Evolutionary conservation across 164 flowering plant species (phyloP), one percentile per base, ranked within the genome.

Genomic region (Echeveria elegans): DNA sequence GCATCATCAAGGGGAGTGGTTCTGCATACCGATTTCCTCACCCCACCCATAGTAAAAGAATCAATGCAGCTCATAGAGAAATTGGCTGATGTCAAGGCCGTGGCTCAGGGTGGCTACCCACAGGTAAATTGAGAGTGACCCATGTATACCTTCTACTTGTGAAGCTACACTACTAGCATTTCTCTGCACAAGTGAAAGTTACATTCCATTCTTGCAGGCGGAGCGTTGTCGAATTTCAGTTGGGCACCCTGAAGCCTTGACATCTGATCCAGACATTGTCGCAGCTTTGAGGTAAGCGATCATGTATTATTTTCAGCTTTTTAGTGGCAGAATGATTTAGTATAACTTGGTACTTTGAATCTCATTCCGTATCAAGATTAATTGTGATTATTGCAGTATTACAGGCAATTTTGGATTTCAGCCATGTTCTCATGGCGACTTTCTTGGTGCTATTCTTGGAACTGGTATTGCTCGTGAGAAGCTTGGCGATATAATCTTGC

Each of bases 391-490:
- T 31, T 47, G 19, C 36, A 93, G 98, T 78, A 78, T 93, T 72
- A 74, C 92, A 69, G 98, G 98, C 24, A 90, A 90, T 76, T 93
- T 93, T 74, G 72, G 74, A 29, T 90, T 87, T 79, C 82, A 89
- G 75, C 82, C 96, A 67, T 88, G 92, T 77, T 84, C 90, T 72
- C 97, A 90, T 82, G 96, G 97, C 63, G 92, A 90, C 73, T 88
- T 93, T 77, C 98, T 93, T 74, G 98, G 97, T 26, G 73, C 98
- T 65, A 83, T 90, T 78, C 95, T 93, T 70, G 96, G 95, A 41
- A 85, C 88, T 47, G 98, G 97, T 68, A 90, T 93, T 71, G 78
- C 85, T 24, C 84, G 98, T 72, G 96, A 89, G 66, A 90, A 86
- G 78, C 76, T 93, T 66, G 98, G 98, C 23, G 98, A 93, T 76